Evolutionary conservation across 176 grass and related monocot genomes (phyloP).

Genomic region (Avena atlantica): DNA sequence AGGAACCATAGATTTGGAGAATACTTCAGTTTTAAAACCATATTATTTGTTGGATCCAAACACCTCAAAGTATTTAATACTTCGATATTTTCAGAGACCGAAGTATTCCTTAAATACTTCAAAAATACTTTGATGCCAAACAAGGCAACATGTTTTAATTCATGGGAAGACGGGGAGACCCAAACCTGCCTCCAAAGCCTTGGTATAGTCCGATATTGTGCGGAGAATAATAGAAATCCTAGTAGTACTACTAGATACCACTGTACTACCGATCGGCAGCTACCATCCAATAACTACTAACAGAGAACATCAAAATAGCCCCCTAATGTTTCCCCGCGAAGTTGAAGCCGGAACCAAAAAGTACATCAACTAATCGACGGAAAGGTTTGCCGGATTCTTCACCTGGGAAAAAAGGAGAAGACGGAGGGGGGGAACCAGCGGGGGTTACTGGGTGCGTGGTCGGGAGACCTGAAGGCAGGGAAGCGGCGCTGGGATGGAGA

Average conservation of each 20-base stretch:
- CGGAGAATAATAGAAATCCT: background rate
- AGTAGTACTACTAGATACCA: background rate
- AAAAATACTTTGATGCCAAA: too few relatives aligned
- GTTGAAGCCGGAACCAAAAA: background rate
- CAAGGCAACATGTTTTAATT: background rate
- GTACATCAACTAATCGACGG: background rate
- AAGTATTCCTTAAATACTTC: too few relatives aligned
- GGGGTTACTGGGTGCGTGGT: background rate
- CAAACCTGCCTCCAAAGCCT: background rate
- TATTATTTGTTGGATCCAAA: too few relatives aligned
- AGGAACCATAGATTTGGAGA: too few relatives aligned
- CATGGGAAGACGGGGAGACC: background rate
- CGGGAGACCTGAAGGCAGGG: conserved; percentile 28
- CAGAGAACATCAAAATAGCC: background rate
- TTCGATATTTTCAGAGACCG: too few relatives aligned
- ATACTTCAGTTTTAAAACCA: too few relatives aligned
- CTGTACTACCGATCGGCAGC: background rate
- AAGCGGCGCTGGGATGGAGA: conserved; percentile 47
- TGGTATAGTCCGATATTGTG: background rate
- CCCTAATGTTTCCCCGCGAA: background rate
- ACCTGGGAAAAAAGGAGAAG: background rate
- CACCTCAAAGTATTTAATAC: too few relatives aligned
- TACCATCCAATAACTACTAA: background rate
- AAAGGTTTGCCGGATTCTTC: conserved; percentile 29
- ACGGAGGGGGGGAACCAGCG: conserved; percentile 1